Evolutionary conservation across 768 basidiomycete species (phyloP).

Genomic region (Leccinellum rugosiceps): DNA sequence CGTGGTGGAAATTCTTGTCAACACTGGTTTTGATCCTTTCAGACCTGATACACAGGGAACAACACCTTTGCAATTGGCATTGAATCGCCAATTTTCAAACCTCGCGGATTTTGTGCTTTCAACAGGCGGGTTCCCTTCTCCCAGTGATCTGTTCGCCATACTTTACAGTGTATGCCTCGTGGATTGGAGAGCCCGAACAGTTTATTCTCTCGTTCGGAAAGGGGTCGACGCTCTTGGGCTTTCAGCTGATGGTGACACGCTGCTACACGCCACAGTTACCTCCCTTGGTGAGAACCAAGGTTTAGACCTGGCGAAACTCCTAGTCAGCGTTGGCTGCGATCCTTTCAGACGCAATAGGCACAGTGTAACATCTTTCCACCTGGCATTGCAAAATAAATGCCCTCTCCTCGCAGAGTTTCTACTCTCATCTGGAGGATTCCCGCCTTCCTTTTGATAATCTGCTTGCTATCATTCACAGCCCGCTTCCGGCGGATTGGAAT

Average conservation of each 20-base stretch:
- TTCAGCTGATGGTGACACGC: neutral
- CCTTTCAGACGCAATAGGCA: neutral
- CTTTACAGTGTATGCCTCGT: neutral
- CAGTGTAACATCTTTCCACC: neutral
- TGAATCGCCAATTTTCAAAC: neutral
- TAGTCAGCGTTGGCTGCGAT: neutral
- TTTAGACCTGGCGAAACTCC: neutral
- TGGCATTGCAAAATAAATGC: neutral
- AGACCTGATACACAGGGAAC: neutral
- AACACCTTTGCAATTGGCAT: neutral
- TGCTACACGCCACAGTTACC: neutral
- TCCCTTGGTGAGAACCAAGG: neutral
- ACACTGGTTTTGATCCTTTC: neutral
- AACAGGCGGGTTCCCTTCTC: neutral
- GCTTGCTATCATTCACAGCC: neutral
- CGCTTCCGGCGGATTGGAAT: neutral
- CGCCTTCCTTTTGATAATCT: neutral
- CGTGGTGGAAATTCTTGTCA: neutral
- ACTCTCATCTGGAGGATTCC: neutral
- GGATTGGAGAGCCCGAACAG: neutral
- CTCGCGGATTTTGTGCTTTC: conserved; percentile 1
- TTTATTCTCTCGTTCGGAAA: neutral
- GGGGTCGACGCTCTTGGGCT: neutral
- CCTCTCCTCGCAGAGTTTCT: neutral
- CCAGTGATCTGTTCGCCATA: neutral